Evolutionary conservation across 306 rosid species (phyloP), one percentile per base, ranked within the genome.

Genomic region (Cucurbita maxima): DNA sequence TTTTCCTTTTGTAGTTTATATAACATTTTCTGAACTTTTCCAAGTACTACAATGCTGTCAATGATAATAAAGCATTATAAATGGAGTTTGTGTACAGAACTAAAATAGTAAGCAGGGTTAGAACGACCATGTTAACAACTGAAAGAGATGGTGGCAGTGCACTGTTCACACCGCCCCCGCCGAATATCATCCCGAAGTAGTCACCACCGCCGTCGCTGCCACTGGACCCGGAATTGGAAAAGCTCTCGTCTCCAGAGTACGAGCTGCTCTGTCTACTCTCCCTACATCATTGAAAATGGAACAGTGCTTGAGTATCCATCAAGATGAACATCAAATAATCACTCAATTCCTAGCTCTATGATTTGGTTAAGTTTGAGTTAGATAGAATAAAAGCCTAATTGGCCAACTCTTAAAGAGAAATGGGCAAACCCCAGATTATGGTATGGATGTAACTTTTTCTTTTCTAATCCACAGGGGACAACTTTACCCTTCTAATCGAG

Each of bases 151-250:
- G 81, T 13, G 91, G 64, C 48, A 79, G 79, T 78, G 85, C 83
- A 79, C 79, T 78, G 40, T 36, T 47, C 10, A 18, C 75, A 18
- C 81, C 77, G 47, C 84, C 86, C 52, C 82, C 86, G 40, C 81
- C 86, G 61, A 95, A 89, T 78, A 91, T 86, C 96, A 91, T 89
- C 53, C 96, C 96, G 19, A 91, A 91, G 77, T 77, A 86, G 85
- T 88, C 92, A 0, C 84, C 96, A 38, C 79, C 89, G 10, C 71
- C 83, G 50, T 79, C 75, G 75, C 75, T 45, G 64, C 89, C 79
- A 82, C 90, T 45, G 3, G 80, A 83, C 37, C 50, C 81, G 10
- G 40, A 74, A 55, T 90, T 90, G 12, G 53, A 78, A 80, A 63
- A 64, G 71, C 77, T 79, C 74, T 81, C 81, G 81, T 38, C 56